A percentile compares a stretch with the other conserved stretches of the same genome.
Evolutionary conservation across 495 filamentous ascomycete species (phyloP).

Genomic region (Neurospora tetraspora): DNA sequence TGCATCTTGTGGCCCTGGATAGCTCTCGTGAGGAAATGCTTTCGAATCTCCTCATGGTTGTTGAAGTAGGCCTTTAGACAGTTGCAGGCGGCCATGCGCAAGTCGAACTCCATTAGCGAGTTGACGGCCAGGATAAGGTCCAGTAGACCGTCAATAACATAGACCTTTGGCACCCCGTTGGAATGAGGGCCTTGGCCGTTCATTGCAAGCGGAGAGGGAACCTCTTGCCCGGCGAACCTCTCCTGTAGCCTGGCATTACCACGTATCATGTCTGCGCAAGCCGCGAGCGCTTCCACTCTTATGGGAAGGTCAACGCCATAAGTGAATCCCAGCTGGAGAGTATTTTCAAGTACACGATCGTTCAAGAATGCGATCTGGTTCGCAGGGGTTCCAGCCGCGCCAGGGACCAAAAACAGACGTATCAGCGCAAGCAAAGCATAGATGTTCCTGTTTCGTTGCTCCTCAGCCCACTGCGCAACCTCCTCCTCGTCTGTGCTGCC

Average conservation of each 20-base stretch:
- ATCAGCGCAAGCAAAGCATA: constrained; percentile 83
- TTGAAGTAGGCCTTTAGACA: constrained; percentile 89
- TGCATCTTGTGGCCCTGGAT: constrained; percentile 78
- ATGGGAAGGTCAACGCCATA: constrained; percentile 62
- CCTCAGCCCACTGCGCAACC: constrained; percentile 59
- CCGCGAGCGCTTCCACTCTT: constrained; percentile 71
- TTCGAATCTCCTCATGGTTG: constrained; percentile 64
- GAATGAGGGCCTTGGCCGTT: constrained; percentile 27
- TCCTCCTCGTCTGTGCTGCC: constrained; percentile 49
- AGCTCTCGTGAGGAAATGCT: constrained; percentile 78
- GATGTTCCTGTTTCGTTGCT: constrained; percentile 80
- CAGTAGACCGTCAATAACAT: constrained; percentile 90
- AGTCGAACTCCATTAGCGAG: constrained; percentile 58
- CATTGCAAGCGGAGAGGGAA: constrained; percentile 44
- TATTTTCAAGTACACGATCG: constrained; percentile 68
- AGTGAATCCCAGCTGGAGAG: constrained; percentile 77
- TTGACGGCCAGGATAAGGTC: constrained; percentile 68
- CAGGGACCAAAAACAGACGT: constrained; percentile 71
- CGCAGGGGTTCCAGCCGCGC: constrained; percentile 65
- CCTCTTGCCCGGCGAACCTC: constrained; percentile 74
- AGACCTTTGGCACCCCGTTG: constrained; percentile 51
- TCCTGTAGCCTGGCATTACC: constrained; percentile 75
- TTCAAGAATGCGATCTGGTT: constrained; percentile 79
- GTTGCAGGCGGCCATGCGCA: constrained; percentile 74
- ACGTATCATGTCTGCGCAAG: constrained; percentile 81